Base-by-base conservation (phyloP, 306 rosid species). In the Arachis hypogaea region DNA sequence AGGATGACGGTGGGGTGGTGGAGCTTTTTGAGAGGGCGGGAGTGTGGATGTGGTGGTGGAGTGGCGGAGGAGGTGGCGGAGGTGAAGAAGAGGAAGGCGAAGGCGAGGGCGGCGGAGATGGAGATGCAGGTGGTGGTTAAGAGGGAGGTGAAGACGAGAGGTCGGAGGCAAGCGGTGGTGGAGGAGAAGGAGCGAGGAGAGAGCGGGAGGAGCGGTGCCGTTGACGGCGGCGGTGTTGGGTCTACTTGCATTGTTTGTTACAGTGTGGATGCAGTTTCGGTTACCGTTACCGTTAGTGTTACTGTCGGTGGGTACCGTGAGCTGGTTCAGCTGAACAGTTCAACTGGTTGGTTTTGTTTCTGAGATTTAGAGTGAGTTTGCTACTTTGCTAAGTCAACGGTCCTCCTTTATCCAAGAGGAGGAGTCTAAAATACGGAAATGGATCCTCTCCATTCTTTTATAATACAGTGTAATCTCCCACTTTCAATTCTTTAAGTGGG, bases 11-110 rank as follows among this genome's bases (percentile, higher is more conserved):
- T 87, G 0, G 98, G 87, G 36, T 28, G 97, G 7, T 70, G 66
- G 40, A 94, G 93, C 3, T 80, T 87, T 0, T 58, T 7, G 71
- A 90, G 82, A n/a, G 90, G 58, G 4, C 96, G 93, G 11, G 96
- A n/a, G 68, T 51, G 54, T 63, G 0, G 5, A 59, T 1, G 1
- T 80, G 29, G 1, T 84, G 1, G 22, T 63, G 3, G 0, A 71
- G 2, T 0, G 63, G 0, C 11, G 83, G 7, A 0, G 74, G 0
- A 5, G 71, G 71, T 0, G 7, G 63, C 69, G 47, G 85, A 60
- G 77, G 66, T 60, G 77, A 68, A 55, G 45, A 86, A 84, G 80
- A 88, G 88, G 68, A 81, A 73, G 5, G 91, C 87, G 66, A 93
- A 83, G 5, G 86, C 75, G 1, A 56, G 1, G 6, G 95, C 90